Evolutionary conservation across 2,329 filamentous ascomycete genomes (phyloP).

Genomic region (Cyphellophora attinorum): DNA sequence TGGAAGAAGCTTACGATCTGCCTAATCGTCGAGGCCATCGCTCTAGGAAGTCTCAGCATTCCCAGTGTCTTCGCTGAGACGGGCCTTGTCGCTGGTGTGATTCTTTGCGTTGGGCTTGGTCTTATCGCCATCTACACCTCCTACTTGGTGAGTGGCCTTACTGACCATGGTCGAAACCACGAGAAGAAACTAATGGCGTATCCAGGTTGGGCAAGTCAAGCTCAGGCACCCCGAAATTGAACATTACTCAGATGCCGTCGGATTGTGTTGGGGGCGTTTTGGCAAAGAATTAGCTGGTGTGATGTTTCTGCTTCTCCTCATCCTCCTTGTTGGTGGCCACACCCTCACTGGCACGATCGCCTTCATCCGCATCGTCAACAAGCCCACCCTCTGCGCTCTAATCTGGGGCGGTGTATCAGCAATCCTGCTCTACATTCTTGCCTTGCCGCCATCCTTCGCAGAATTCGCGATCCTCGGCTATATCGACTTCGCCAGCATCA

Average conservation of each 20-base stretch:
- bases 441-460: conserved; percentile 27
- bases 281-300: conserved; percentile 33
- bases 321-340: conserved; percentile 35
- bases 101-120: conserved; percentile 31
- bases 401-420: conserved; percentile 34
- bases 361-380: conserved; percentile 31
- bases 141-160: too few species aligned
- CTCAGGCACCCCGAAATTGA: conserved; percentile 29
- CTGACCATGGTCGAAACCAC: too few species aligned
- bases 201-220: too few species aligned
- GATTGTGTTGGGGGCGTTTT: conserved; percentile 30
- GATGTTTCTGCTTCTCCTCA: conserved; percentile 34
- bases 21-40: conserved; percentile 42
- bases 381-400: conserved; percentile 29
- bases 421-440: conserved; percentile 25
- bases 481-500: conserved; percentile 27
- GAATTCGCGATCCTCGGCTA: conserved; percentile 29
- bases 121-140: conserved; percentile 33
- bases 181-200: too few species aligned
- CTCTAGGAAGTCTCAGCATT: conserved; percentile 36
- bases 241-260: conserved; percentile 36
- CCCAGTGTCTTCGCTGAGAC: conserved; percentile 36
- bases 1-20: conserved; percentile 42
- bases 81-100: conserved; percentile 37
- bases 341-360: conserved; percentile 37